Base-by-base conservation (phyloP, 2,329 filamentous ascomycete species). In the Trichoderma gracile region DNA sequence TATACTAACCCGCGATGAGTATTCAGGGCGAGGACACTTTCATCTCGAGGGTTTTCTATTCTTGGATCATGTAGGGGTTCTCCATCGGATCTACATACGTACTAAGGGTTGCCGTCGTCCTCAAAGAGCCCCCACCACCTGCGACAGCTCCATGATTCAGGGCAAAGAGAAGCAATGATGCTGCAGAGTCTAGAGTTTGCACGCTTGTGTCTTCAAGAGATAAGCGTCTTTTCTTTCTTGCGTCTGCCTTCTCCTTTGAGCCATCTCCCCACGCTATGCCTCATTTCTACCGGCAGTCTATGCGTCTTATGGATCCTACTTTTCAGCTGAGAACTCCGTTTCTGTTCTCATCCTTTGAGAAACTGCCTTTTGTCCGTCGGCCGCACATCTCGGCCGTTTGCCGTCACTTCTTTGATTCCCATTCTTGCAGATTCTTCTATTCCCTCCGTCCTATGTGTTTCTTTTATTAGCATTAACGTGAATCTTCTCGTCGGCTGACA, bases 1-100 rank as follows among this genome's bases (percentile, higher is more conserved):
- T 61, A 61, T 23, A 45, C 57, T 61, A 61, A 53, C 17, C 57
- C 57, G 47, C 25, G 57, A 61, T 23, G 17, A 61, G 57, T 61
- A 61, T 61, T 21, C 57, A 61, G 47, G 57, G 57, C 57, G 57
- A 61, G 38, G 21, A 38, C 21, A 33, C 27, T 43, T 43, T 9
- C 27, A 52, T 49, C 56, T 52, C 38, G 5, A 52, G 2, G 17
- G 9, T 17, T 50, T 60, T 50, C 38, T 30, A 53, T 53, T 61
- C 57, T 61, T 45, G 19, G 57, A 14, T 23, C 3, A 21, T 42
- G 14, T 21, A 53, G 38, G 57, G 47, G 25, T 23, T 33, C 38
- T 8, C 21, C 21, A 30, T 45, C 30, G 43, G 21, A 19, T 30
- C 47, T 61, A 45, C 57, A 53, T 53, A 27, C 21, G 10, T 45